Evolutionary conservation across 495 filamentous ascomycete species (phyloP).

Genomic region (Talaromyces proteolyticus): DNA sequence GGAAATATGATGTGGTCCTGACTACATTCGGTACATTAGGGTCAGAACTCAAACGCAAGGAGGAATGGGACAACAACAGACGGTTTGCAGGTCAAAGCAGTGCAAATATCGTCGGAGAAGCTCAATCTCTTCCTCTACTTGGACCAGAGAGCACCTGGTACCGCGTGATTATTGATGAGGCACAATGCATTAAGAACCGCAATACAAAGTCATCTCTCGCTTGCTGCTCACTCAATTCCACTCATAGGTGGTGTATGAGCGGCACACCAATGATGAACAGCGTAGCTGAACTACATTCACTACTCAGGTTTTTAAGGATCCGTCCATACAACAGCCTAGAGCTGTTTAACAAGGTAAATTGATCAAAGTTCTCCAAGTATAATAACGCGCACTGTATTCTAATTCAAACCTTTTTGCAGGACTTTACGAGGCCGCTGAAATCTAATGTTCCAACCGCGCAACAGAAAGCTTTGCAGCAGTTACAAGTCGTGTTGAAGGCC

Average conservation of each 20-base stretch:
- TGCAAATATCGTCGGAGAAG: conserved; percentile 10
- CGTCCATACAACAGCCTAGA: conserved; percentile 67
- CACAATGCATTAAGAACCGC: conserved; percentile 90
- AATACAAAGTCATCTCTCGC: conserved; percentile 60
- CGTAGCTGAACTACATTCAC: conserved; percentile 73
- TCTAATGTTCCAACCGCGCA: conserved; percentile 22
- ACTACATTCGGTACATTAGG: conserved; percentile 83
- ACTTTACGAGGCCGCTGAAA: conserved; percentile 50
- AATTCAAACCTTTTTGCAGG: conserved; percentile 18
- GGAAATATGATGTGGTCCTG: conserved; percentile 73
- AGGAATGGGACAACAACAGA: conserved; percentile 31
- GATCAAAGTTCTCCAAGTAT: not conserved
- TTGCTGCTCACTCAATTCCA: conserved; percentile 53
- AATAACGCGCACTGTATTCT: not conserved
- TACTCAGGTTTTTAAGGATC: conserved; percentile 78
- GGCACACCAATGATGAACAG: conserved; percentile 96
- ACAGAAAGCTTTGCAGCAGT: conserved; percentile 56
- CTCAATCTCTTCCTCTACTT: conserved; percentile 50
- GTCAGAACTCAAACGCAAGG: conserved; percentile 57
- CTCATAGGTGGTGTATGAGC: conserved; percentile 77
- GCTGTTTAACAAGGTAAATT: conserved; percentile 53
- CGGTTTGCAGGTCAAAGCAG: conserved; percentile 4
- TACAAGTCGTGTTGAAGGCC: conserved; percentile 78
- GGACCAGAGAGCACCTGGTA: conserved; percentile 66
- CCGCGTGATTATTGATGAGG: conserved; percentile 86